Base-by-base conservation (phyloP, 345 rosid genomes). In the Jatropha curcas region DNA sequence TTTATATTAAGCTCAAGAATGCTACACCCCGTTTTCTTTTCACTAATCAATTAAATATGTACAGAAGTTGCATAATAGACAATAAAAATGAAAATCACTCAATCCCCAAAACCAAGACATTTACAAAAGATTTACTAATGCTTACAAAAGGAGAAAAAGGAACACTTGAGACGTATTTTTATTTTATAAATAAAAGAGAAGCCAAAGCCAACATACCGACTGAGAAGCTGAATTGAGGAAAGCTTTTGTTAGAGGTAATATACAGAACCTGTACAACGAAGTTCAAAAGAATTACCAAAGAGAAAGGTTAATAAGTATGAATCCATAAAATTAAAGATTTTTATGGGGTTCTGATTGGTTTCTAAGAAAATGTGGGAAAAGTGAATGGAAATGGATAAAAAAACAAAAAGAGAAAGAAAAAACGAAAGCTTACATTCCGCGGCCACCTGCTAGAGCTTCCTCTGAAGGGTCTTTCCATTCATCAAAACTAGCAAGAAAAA, bases 391-490 rank as follows among this genome's bases (percentile, higher is more conserved):
- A 19, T 13, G 12, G 48, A 30, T 24, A n/a, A 51, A 41, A 57
- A 13, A 52, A n/a, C n/a, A n/a, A n/a, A n/a, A n/a, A n/a, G n/a
- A n/a, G n/a, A n/a, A n/a, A n/a, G n/a, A n/a, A n/a, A n/a, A n/a
- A n/a, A n/a, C n/a, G 9, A 3, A 39, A 50, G 67, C 82, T 74
- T 60, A 90, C 96, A 90, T 90, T 80, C 92, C 92, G 35, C 92
- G 79, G 65, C 96, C 96, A 48, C 91, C 96, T 31, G 88, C 82
- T 10, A 88, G 80, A 80, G 91, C 91, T 85, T 84, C 96, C 35
- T 88, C 88, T 7, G 90, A 83, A 34, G 92, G 96, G 67, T 90
- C 84, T 70, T 77, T 90, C 96, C 92, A 88, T 51, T 87, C 91
- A 68, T 88, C 92, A 60, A 84, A 67, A 59, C 91, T 90, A 71